Percentiles rank a stretch among this genome's conserved stretches.
Evolutionary conservation across 441 rosid genomes (phyloP).

Genomic region (Biscutella laevigata): DNA sequence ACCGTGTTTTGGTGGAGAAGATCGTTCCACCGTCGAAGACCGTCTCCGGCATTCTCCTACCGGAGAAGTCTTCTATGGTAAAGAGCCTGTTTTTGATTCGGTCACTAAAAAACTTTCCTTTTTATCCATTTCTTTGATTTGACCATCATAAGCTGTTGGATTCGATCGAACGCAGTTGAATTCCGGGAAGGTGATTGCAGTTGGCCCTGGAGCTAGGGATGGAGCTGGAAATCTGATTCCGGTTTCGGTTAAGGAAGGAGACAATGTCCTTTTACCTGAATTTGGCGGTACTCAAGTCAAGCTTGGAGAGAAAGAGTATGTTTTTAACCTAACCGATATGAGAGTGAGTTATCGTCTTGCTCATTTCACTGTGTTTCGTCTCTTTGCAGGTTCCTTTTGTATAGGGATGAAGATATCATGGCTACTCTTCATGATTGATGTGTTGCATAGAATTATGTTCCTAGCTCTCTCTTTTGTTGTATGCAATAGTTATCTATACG

Average conservation of each 20-base stretch:
- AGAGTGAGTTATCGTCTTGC: neutral
- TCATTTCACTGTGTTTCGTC: neutral
- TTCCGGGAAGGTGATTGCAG: constrained; percentile 63
- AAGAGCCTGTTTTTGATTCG: neutral
- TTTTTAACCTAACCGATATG: neutral
- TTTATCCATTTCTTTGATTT: neutral
- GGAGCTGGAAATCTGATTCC: constrained; percentile 46
- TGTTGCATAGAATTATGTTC: neutral
- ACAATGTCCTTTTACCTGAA: constrained; percentile 65
- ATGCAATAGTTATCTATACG: neutral
- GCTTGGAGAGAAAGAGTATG: constrained; percentile 79
- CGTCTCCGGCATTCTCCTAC: constrained; percentile 59
- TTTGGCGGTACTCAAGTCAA: constrained; percentile 61
- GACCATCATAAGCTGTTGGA: neutral
- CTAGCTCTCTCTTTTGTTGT: neutral
- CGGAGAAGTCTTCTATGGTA: constrained; percentile 60
- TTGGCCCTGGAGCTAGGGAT: constrained; percentile 53
- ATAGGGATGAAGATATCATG: constrained; percentile 27
- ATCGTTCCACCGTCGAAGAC: constrained; percentile 60
- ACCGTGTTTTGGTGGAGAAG: constrained; percentile 66
- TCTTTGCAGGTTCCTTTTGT: constrained; percentile 24
- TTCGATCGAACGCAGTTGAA: constrained; percentile 37
- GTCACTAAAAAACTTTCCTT: neutral
- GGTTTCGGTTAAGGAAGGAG: constrained; percentile 68
- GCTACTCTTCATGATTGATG: constrained; percentile 20